Percentiles rank a stretch among this genome's conserved stretches.
phyloP scores from a whole-genome alignment of 2,329 filamentous ascomycete species.

The Colletotrichum sp. region DNA sequence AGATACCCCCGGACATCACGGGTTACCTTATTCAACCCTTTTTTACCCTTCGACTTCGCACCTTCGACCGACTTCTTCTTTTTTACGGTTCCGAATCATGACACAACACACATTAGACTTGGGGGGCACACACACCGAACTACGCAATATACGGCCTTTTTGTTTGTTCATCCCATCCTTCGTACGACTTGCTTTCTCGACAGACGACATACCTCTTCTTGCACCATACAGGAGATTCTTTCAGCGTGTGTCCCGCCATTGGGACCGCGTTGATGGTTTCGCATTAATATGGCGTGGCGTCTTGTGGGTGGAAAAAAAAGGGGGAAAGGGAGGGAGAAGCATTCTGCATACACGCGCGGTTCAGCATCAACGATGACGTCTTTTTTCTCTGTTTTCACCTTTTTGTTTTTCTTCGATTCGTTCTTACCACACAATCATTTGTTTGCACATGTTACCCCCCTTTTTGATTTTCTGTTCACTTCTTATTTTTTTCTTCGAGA shows the following conservation, averaged over 20 bases:
- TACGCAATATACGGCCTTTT: constrained; percentile 13
- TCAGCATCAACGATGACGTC: constrained; percentile 8
- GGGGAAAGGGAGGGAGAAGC: not conserved
- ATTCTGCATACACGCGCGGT: constrained; percentile 10
- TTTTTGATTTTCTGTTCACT: not conserved
- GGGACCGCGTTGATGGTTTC: not conserved
- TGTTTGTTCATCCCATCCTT: not conserved
- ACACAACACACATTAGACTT: constrained; percentile 17
- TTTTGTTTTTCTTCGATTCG: not conserved
- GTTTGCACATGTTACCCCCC: not conserved
- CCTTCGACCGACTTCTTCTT: not conserved
- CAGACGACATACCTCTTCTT: not conserved
- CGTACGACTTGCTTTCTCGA: not conserved
- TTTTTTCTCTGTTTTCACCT: not conserved
- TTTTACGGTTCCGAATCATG: constrained; percentile 12
- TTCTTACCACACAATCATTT: not conserved
- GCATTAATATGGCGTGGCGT: not conserved
- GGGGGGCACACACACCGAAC: not conserved
- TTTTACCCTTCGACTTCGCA: not conserved
- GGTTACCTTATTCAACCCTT: constrained; percentile 10
- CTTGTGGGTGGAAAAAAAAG: not conserved
- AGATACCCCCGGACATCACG: constrained; percentile 24
- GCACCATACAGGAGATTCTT: not conserved
- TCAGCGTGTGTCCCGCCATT: not conserved
- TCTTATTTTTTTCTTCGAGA: not conserved